Evolutionary conservation across 2,329 filamentous ascomycete genomes (phyloP).

Genomic region (Cadophora sp.): DNA sequence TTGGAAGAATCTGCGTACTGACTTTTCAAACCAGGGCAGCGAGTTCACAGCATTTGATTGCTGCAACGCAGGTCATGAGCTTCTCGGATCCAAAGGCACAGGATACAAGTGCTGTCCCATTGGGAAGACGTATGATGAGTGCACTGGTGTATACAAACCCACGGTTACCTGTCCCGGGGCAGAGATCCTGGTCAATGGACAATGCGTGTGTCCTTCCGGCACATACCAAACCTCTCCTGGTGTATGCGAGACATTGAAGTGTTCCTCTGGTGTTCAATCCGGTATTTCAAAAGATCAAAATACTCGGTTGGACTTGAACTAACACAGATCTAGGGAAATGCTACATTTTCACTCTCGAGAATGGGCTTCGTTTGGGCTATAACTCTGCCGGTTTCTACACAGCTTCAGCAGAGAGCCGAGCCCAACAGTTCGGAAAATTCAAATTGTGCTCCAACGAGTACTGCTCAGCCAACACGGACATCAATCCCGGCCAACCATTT

Average conservation of each 20-base stretch:
- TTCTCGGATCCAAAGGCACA: not conserved
- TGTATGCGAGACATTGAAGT: not conserved
- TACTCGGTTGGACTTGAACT: not conserved
- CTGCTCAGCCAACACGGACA: not conserved
- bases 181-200: not conserved
- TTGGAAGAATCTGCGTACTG: too few species aligned
- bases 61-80: not conserved
- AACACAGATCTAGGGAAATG: not conserved
- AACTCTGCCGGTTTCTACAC: not conserved
- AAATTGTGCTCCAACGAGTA: not conserved
- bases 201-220: not conserved
- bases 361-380: not conserved
- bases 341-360: not conserved
- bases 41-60: not conserved
- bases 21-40: not conserved
- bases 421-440: slow-evolving; percentile 1
- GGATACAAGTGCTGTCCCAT: not conserved
- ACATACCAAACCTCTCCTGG: not conserved
- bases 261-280: not conserved
- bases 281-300: not conserved
- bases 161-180: not conserved
- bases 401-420: not conserved
- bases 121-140: not conserved
- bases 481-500: not conserved
- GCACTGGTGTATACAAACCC: not conserved